Conservation (phyloP, 805 yeast genomes). For the Pichia manshurica region DNA sequence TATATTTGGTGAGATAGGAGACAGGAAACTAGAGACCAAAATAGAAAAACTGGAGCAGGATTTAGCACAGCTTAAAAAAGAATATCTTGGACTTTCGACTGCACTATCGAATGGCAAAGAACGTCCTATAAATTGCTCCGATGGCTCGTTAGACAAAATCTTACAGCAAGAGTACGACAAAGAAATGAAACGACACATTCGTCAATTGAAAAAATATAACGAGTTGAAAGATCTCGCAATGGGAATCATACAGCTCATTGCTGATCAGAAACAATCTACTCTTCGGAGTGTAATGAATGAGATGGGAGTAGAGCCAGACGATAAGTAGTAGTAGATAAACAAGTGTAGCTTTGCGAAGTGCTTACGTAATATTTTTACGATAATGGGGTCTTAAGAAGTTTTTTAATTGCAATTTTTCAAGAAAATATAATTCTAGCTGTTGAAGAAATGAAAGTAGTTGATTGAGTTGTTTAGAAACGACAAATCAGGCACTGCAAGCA, state of each 20-base stretch:
- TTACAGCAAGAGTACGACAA: slow-evolving; percentile 24
- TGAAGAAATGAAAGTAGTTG: too few relatives aligned
- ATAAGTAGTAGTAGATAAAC: neutral
- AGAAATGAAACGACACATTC: slow-evolving; percentile 47
- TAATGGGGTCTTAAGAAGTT: too few relatives aligned
- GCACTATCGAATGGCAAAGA: slow-evolving; percentile 10
- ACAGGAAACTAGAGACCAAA: slow-evolving; percentile 41
- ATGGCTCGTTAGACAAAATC: slow-evolving; percentile 10
- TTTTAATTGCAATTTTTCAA: too few relatives aligned
- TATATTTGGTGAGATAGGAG: neutral
- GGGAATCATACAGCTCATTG: slow-evolving; percentile 51
- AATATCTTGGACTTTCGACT: slow-evolving; percentile 13
- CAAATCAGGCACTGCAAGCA: too few relatives aligned
- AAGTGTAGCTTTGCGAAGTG: neutral
- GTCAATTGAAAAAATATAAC: slow-evolving; percentile 49
- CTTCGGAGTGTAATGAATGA: slow-evolving; percentile 47
- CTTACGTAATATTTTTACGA: neutral
- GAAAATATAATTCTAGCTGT: too few relatives aligned
- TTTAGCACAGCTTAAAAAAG: slow-evolving; percentile 29
- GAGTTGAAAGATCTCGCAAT: slow-evolving; percentile 60
- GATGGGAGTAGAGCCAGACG: slow-evolving; percentile 35
- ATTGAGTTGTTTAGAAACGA: too few relatives aligned
- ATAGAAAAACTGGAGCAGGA: slow-evolving; percentile 40
- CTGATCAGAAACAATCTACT: slow-evolving; percentile 48
- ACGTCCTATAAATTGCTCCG: slow-evolving; percentile 1